A percentile compares a stretch with the other conserved stretches of the same genome.
Conservation (phyloP, 2,329 filamentous ascomycete genomes). For the Chalaropsis thielavioides region DNA sequence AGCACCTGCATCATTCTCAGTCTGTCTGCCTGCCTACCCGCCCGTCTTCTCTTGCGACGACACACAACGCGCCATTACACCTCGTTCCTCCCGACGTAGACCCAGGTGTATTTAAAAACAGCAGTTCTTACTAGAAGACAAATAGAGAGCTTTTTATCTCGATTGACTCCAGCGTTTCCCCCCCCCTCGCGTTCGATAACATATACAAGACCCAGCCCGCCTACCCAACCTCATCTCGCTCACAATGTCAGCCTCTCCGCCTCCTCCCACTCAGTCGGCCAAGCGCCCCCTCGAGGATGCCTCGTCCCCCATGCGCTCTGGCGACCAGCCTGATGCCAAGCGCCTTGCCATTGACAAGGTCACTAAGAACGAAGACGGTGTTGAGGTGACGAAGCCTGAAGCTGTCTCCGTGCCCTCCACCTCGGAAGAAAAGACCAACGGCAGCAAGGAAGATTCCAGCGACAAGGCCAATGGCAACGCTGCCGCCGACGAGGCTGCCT, state of each 20-base stretch:
- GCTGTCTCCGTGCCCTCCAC: conserved; percentile 26
- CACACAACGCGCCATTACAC: conserved; percentile 15
- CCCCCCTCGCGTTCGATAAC: background rate
- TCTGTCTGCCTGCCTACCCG: background rate
- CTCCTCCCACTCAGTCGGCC: conserved; percentile 50
- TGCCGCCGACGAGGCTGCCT: conserved; percentile 76
- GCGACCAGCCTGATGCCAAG: conserved; percentile 93
- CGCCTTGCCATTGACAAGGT: conserved; percentile 90
- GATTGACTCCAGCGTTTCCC: conserved; percentile 4
- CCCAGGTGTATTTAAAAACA: conserved; percentile 14
- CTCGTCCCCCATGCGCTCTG: conserved; percentile 81
- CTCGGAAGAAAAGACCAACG: conserved; percentile 36
- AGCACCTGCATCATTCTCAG: background rate
- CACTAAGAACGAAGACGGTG: conserved; percentile 50
- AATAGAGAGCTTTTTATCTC: conserved; percentile 8
- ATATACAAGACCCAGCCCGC: background rate
- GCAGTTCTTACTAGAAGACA: conserved; percentile 9
- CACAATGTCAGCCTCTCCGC: conserved; percentile 61
- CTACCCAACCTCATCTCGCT: background rate
- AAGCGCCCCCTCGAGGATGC: conserved; percentile 98
- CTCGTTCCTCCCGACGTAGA: conserved; percentile 12
- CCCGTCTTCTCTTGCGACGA: conserved; percentile 5
- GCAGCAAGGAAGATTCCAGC: conserved; percentile 33
- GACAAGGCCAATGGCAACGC: conserved; percentile 29
- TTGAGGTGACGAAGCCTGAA: conserved; percentile 30